Evolutionary conservation across 2,329 filamentous ascomycete species (phyloP).

Genomic region (Fusarium albidum): DNA sequence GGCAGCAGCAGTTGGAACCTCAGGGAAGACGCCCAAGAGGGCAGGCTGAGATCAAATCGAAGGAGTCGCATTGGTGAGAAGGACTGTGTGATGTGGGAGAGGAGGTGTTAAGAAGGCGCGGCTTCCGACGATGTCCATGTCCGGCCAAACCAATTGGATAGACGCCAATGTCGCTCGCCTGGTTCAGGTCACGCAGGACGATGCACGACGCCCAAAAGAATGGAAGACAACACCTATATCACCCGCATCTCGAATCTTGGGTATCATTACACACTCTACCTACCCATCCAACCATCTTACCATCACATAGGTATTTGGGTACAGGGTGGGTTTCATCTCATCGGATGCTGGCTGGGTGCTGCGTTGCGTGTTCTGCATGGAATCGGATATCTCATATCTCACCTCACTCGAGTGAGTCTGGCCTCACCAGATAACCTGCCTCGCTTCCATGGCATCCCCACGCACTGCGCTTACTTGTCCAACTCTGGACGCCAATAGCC

Average conservation of each 20-base stretch:
- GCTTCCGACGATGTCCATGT: conserved; percentile 25
- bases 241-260: conserved; percentile 11
- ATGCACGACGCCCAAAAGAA: conserved; percentile 31
- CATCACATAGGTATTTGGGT: not conserved
- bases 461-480: too few species aligned
- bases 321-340: conserved; percentile 9
- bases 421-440: conserved; percentile 8
- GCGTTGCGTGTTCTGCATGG: conserved; percentile 3
- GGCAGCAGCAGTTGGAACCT: conserved; percentile 23
- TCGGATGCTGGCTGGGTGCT: not conserved
- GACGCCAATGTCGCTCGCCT: conserved; percentile 10
- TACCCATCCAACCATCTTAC: too few species aligned
- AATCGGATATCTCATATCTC: conserved; percentile 17
- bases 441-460: conserved; percentile 5
- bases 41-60: conserved; percentile 1
- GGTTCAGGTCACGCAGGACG: conserved; percentile 12
- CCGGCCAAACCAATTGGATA: conserved; percentile 25
- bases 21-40: conserved; percentile 19
- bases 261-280: not conserved
- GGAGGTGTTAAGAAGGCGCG: conserved; percentile 35
- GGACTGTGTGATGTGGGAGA: conserved; percentile 27
- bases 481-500: too few species aligned
- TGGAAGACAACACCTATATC: conserved; percentile 9
- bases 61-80: conserved; percentile 19
- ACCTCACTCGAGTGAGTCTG: conserved; percentile 19